A percentile compares a stretch with the other conserved stretches of the same genome.
These are phyloP conservation scores for Aspergillus tanneri DNA, from an alignment of 2,329 filamentous ascomycete species.

Conservation along the genomic window DNA sequence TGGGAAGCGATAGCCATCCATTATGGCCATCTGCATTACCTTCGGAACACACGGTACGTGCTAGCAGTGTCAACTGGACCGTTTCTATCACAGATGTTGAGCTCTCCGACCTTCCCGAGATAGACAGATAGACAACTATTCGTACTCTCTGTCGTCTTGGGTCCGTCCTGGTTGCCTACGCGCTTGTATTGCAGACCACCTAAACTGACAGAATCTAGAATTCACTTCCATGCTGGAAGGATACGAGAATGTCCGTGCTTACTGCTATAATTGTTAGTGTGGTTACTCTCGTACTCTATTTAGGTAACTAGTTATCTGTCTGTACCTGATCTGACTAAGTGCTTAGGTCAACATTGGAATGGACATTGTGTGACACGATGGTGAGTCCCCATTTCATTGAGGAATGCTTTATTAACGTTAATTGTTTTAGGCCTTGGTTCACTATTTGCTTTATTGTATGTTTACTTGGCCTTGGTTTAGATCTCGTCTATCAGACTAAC, in stretches of 20 bases:
- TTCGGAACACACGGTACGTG: constrained; percentile 44
- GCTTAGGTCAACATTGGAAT: constrained; percentile 44
- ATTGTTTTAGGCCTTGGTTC: constrained; percentile 41
- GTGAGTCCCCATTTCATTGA: constrained; percentile 25
- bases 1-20: constrained; percentile 2
- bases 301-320: neutral
- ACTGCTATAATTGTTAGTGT: constrained; percentile 47
- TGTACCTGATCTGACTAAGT: neutral
- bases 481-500: neutral
- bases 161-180: no score
- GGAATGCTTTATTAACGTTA: neutral
- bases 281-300: neutral
- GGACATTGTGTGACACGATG: constrained; percentile 46
- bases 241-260: constrained; percentile 47
- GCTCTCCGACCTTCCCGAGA: neutral
- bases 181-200: no score
- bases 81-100: neutral
- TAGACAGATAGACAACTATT: no score
- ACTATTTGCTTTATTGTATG: constrained; percentile 47
- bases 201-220: constrained; percentile 30
- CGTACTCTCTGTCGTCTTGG: no score
- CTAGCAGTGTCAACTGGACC: no score
- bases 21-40: constrained; percentile 46
- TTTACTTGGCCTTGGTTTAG: neutral
- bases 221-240: constrained; percentile 46